Conservation (phyloP, 768 basidiomycete species). For the Trametes cubensis region DNA sequence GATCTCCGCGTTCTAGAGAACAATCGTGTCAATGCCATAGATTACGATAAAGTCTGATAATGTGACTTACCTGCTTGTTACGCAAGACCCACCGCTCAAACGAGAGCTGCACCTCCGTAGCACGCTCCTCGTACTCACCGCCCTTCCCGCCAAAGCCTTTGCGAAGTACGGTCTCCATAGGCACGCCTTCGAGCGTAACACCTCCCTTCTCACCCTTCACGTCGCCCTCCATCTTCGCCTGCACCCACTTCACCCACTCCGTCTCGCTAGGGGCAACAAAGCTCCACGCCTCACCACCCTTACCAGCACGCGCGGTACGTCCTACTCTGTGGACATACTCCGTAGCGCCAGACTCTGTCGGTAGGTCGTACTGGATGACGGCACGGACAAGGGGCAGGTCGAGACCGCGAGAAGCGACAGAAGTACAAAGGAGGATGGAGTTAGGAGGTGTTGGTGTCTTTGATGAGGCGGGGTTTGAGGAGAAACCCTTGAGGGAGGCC, state of each 20-base stretch:
- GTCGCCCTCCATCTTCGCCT: constrained; percentile 73
- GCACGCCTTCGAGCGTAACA: constrained; percentile 59
- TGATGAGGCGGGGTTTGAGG: constrained; percentile 43
- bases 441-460: constrained; percentile 35
- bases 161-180: constrained; percentile 70
- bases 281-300: constrained; percentile 94
- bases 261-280: constrained; percentile 86
- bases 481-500: constrained; percentile 82
- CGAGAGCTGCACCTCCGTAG: constrained; percentile 93
- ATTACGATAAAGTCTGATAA: background rate
- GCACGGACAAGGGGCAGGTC: constrained; percentile 93
- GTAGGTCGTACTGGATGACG: constrained; percentile 95
- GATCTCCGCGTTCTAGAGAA: constrained; percentile 64
- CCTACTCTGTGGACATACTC: constrained; percentile 98
- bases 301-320: constrained; percentile 94
- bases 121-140: constrained; percentile 80
- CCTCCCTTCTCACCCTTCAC: constrained; percentile 28
- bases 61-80: constrained; percentile 61
- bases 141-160: constrained; percentile 87
- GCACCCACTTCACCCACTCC: constrained; percentile 91
- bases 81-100: constrained; percentile 93
- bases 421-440: constrained; percentile 90
- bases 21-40: background rate
- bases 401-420: constrained; percentile 97
- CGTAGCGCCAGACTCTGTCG: constrained; percentile 93